phyloP scores from a whole-genome alignment of 2,329 filamentous ascomycete genomes.

The Byssochlamys sp. region DNA sequence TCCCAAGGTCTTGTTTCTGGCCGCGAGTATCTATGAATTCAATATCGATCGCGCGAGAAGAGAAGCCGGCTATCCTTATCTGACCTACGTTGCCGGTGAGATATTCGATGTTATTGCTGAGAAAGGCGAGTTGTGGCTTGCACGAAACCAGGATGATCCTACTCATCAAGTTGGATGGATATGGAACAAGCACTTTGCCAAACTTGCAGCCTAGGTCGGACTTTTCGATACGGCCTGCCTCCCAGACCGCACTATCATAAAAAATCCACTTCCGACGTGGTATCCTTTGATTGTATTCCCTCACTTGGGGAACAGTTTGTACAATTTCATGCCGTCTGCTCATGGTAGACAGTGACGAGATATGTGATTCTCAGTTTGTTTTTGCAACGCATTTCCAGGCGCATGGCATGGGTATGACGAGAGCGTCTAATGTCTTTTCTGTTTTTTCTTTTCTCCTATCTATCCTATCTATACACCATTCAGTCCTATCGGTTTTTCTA shows the following conservation, averaged over 20 bases:
- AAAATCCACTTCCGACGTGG: background rate
- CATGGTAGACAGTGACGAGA: background rate
- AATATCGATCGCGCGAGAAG: constrained; percentile 86
- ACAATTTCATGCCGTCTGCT: background rate
- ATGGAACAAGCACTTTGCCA: constrained; percentile 95
- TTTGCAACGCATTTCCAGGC: background rate
- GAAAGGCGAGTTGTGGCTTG: constrained; percentile 95
- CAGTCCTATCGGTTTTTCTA: background rate
- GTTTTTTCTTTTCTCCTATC: constrained; percentile 4
- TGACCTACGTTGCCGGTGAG: constrained; percentile 92
- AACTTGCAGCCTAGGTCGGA: constrained; percentile 31
- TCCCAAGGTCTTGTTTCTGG: constrained; percentile 71
- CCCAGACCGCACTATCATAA: background rate
- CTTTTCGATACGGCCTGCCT: background rate
- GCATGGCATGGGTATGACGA: background rate
- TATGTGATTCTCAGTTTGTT: background rate
- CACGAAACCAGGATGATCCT: constrained; percentile 89
- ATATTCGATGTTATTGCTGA: constrained; percentile 89
- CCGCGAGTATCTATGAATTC: constrained; percentile 90
- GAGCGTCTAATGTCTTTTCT: constrained; percentile 3
- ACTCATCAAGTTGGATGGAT: constrained; percentile 82
- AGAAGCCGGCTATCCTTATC: constrained; percentile 89
- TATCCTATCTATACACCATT: background rate
- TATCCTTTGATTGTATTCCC: background rate
- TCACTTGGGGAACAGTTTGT: background rate